phyloP scores from a whole-genome alignment of 2,329 filamentous ascomycete genomes.

The Fusarium sp. region DNA sequence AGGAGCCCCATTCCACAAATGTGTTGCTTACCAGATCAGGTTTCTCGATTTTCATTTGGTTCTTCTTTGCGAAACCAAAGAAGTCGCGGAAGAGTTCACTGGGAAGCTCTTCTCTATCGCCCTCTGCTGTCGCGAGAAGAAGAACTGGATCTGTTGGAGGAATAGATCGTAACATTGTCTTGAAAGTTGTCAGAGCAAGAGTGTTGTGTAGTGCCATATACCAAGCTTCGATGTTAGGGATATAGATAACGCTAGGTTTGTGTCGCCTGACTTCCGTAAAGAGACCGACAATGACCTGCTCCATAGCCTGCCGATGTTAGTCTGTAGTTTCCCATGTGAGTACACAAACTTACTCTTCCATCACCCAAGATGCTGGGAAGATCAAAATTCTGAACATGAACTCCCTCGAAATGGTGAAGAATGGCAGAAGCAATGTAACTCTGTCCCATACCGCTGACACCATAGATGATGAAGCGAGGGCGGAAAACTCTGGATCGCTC shows the following conservation, averaged over 20 bases:
- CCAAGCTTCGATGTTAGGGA: slow-evolving; percentile 91
- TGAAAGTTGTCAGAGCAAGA: slow-evolving; percentile 81
- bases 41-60: slow-evolving; percentile 73
- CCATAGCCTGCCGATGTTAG: slow-evolving; percentile 65
- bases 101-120: slow-evolving; percentile 68
- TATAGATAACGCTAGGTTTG: slow-evolving; percentile 95
- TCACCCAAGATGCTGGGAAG: slow-evolving; percentile 88
- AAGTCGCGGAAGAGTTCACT: slow-evolving; percentile 75
- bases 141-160: slow-evolving; percentile 91
- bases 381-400: slow-evolving; percentile 96
- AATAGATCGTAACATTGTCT: slow-evolving; percentile 81
- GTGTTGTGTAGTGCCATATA: slow-evolving; percentile 70
- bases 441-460: slow-evolving; percentile 91
- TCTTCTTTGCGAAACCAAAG: slow-evolving; percentile 86
- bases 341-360: slow-evolving; percentile 66
- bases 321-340: background rate
- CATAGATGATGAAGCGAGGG: slow-evolving; percentile 84
- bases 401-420: slow-evolving; percentile 88
- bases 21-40: slow-evolving; percentile 67
- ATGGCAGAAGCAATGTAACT: slow-evolving; percentile 86
- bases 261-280: slow-evolving; percentile 94
- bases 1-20: background rate
- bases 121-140: slow-evolving; percentile 85
- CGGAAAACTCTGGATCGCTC: slow-evolving; percentile 89
- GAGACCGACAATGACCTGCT: slow-evolving; percentile 88